Conservation (phyloP, 805 yeast species). For the Monosporozyma unispora region DNA sequence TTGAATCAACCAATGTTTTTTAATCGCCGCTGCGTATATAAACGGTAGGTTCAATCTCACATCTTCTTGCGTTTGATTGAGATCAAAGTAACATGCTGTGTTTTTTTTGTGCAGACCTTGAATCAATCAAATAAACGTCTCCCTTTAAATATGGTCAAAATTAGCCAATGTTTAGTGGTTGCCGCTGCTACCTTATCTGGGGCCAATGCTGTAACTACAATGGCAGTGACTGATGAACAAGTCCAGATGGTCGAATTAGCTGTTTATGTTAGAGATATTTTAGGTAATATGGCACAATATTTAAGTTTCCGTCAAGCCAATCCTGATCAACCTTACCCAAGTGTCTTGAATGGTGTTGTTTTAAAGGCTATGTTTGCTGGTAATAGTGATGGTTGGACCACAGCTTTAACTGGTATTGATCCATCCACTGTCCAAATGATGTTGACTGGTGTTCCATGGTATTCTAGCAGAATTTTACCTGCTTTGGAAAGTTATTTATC, state of each 20-base stretch:
- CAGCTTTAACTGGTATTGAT: conserved; percentile 22
- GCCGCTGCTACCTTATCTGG: conserved; percentile 4
- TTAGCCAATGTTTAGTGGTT: neutral
- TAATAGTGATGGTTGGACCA: conserved; percentile 29
- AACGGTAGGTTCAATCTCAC: no score
- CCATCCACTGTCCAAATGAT: conserved; percentile 20
- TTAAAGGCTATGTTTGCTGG: conserved; percentile 2
- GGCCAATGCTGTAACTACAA: conserved; percentile 5
- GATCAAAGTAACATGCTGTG: no score
- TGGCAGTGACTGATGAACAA: neutral
- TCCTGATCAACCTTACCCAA: conserved; percentile 9
- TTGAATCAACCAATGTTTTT: no score
- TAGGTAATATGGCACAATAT: conserved; percentile 4
- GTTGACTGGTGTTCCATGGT: conserved; percentile 31
- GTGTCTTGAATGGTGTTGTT: neutral
- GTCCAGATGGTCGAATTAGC: conserved; percentile 7
- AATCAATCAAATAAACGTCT: no score
- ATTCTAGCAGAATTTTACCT: conserved; percentile 20
- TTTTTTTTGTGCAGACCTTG: no score
- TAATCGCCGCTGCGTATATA: no score
- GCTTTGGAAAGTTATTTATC: conserved; percentile 6
- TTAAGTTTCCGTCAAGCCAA: conserved; percentile 7
- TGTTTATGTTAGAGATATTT: conserved; percentile 9
- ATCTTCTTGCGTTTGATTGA: no score
- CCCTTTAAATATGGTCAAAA: neutral